phyloP scores from a whole-genome alignment of 2,329 filamentous ascomycete genomes.

The Diplodia sapinea region DNA sequence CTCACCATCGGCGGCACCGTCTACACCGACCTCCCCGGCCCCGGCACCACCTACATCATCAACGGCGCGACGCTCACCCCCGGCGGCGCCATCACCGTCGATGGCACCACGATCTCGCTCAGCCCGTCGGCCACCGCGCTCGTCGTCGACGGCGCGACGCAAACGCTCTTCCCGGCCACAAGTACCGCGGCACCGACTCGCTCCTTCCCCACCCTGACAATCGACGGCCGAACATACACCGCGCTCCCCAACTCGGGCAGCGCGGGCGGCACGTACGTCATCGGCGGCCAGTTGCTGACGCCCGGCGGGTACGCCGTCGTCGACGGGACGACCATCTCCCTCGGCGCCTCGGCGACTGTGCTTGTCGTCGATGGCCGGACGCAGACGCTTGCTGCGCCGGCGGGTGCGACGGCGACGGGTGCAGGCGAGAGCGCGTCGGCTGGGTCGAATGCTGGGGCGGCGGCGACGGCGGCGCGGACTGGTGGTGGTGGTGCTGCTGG shows the following conservation, averaged over 20 bases:
- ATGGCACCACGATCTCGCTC: slow-evolving; percentile 42
- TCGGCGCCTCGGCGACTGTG: slow-evolving; percentile 34
- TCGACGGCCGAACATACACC: slow-evolving; percentile 32
- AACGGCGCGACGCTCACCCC: slow-evolving; percentile 47
- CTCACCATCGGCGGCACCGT: slow-evolving; percentile 41
- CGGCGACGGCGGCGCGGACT: background rate
- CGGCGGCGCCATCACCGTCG: slow-evolving; percentile 43
- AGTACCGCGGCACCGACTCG: slow-evolving; percentile 26
- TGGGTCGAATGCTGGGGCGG: background rate
- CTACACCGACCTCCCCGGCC: slow-evolving; percentile 40
- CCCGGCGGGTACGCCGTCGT: slow-evolving; percentile 45
- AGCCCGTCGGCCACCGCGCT: slow-evolving; percentile 32
- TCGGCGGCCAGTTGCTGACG: slow-evolving; percentile 48
- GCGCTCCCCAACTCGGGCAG: background rate
- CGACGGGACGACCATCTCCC: slow-evolving; percentile 35
- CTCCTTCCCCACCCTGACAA: slow-evolving; percentile 36
- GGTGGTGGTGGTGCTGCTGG: background rate
- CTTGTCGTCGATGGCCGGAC: slow-evolving; percentile 36
- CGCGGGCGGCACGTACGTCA: slow-evolving; percentile 40
- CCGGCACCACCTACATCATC: slow-evolving; percentile 44
- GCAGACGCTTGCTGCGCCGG: background rate
- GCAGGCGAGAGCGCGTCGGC: background rate
- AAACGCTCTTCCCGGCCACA: slow-evolving; percentile 22
- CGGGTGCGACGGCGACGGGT: background rate
- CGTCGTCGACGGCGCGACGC: slow-evolving; percentile 31